Conservation (phyloP, 106 monocot species). For the Acanthochlamys bracteata region DNA sequence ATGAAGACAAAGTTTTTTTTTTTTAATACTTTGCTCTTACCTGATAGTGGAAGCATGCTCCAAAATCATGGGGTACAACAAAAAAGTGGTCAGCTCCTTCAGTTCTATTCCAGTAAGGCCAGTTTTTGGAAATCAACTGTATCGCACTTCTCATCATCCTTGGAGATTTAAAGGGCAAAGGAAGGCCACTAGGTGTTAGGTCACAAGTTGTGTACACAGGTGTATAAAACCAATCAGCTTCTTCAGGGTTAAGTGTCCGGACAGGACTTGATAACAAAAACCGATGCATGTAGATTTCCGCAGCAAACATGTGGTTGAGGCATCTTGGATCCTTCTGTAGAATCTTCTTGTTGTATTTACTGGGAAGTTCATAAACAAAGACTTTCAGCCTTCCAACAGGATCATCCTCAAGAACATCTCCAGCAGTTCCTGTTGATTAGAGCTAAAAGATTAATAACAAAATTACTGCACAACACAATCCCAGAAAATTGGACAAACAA, state of each 20-base stretch:
- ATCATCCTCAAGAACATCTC: conserved; percentile 75
- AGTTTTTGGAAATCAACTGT: conserved; percentile 54
- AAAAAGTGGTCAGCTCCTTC: conserved; percentile 87
- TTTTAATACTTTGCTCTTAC: conserved; percentile 7
- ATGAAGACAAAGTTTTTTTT: background rate
- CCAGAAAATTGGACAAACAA: background rate
- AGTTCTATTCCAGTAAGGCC: conserved; percentile 88
- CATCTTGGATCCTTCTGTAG: conserved; percentile 76
- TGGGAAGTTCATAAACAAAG: conserved; percentile 76
- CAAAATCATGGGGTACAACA: conserved; percentile 78
- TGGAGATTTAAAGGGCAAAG: conserved; percentile 76
- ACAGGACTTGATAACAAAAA: conserved; percentile 77
- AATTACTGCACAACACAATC: background rate
- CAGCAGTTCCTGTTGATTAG: conserved; percentile 47
- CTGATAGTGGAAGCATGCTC: conserved; percentile 88
- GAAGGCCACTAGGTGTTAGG: conserved; percentile 59
- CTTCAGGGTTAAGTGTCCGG: conserved; percentile 73
- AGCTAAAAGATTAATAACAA: background rate
- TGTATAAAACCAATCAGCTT: conserved; percentile 83
- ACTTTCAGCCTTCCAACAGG: conserved; percentile 79
- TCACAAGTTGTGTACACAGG: conserved; percentile 85
- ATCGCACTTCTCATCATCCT: conserved; percentile 83
- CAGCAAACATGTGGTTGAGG: conserved; percentile 89
- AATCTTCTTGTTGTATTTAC: conserved; percentile 90
- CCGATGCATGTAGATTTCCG: conserved; percentile 89